phyloP scores from a whole-genome alignment of 2,329 filamentous ascomycete genomes.

The Curvularia sp. region DNA sequence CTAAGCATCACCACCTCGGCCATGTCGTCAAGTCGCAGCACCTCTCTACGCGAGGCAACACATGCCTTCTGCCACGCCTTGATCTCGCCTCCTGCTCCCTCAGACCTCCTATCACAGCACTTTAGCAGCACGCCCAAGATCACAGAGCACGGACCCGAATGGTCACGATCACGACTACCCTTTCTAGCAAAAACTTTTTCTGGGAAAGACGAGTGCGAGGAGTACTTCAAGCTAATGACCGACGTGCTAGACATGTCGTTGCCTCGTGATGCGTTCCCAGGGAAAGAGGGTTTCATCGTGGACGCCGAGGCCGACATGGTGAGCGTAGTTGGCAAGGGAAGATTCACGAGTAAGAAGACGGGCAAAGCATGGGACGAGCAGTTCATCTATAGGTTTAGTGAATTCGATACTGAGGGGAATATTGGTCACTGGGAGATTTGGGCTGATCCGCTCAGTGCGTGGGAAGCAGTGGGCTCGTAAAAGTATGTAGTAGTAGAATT shows the following conservation, averaged over 20 bases:
- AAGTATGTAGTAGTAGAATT: neutral
- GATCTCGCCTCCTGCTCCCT: constrained; percentile 34
- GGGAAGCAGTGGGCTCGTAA: constrained; percentile 47
- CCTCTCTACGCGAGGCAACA: constrained; percentile 32
- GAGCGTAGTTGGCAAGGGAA: constrained; percentile 46
- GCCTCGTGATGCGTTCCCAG: constrained; percentile 43
- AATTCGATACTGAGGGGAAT: constrained; percentile 49
- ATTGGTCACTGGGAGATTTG: constrained; percentile 56
- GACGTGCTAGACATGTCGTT: constrained; percentile 47
- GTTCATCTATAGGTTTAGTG: constrained; percentile 53
- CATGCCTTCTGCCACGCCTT: constrained; percentile 43
- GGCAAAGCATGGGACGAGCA: constrained; percentile 52
- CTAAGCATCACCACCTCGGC: constrained; percentile 3
- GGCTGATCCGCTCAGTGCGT: constrained; percentile 55
- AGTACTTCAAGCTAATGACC: constrained; percentile 51
- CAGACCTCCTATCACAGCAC: constrained; percentile 36
- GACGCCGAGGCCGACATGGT: constrained; percentile 49
- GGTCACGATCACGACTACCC: constrained; percentile 48
- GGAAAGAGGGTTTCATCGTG: constrained; percentile 44
- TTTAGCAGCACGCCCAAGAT: constrained; percentile 46
- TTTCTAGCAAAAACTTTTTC: constrained; percentile 52
- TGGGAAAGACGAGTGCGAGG: constrained; percentile 44
- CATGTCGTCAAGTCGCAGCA: constrained; percentile 26
- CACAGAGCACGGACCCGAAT: constrained; percentile 53
- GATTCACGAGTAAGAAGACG: constrained; percentile 50